Conservation (phyloP, 2,329 filamentous ascomycete species). For the Fusarium decemcellulare region DNA sequence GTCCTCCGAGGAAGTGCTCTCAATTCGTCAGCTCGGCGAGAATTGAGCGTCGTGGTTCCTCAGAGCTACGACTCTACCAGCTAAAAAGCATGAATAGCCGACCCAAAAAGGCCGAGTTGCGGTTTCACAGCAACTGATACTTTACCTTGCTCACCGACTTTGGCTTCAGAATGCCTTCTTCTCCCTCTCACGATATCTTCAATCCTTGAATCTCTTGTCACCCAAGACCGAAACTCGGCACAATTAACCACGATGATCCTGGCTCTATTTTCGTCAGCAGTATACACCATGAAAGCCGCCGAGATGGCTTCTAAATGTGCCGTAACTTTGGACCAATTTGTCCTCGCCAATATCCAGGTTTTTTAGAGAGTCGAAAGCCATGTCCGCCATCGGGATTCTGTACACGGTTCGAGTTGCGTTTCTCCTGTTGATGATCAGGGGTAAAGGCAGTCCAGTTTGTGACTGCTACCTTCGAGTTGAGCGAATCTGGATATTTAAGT, state of each 20-base stretch:
- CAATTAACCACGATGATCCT: constrained; percentile 3
- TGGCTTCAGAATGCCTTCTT: too few species aligned
- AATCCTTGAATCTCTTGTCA: background rate
- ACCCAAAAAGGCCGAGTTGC: background rate
- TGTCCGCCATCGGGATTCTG: constrained; percentile 37
- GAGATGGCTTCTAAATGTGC: background rate
- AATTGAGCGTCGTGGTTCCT: constrained; percentile 5
- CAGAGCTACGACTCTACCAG: background rate
- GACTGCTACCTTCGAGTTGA: background rate
- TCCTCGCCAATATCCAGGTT: constrained; percentile 10
- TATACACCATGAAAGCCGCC: constrained; percentile 22
- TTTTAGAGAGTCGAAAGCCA: constrained; percentile 28
- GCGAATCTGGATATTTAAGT: constrained; percentile 26
- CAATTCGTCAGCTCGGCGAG: background rate
- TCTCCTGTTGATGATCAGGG: background rate
- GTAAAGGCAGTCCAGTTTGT: constrained; percentile 13
- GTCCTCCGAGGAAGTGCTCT: background rate
- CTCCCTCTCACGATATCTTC: constrained; percentile 22
- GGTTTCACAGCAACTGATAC: constrained; percentile 25
- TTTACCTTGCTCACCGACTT: too few species aligned
- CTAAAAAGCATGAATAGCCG: constrained; percentile 21
- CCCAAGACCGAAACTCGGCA: background rate
- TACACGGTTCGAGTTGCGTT: constrained; percentile 36
- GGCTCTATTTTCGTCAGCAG: constrained; percentile 24
- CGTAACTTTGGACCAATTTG: too few species aligned